These are phyloP conservation scores for Candida sanyaensis DNA, from an alignment of 1,139 yeast species.

Conservation along the genomic window DNA sequence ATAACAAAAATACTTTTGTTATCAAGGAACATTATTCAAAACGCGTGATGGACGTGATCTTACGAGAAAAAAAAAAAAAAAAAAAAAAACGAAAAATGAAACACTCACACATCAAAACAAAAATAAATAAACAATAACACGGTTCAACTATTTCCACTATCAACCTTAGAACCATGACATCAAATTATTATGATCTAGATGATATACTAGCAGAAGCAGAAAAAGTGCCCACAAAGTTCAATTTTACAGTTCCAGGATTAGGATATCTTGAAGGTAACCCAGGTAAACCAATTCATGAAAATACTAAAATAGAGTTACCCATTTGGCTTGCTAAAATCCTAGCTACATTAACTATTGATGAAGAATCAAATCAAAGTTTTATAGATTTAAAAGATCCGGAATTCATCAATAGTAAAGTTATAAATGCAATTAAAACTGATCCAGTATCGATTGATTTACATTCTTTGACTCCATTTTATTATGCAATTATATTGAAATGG, in stretches of 20 bases:
- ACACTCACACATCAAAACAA: neutral
- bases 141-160: neutral
- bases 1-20: too few species aligned
- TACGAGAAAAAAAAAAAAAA: neutral
- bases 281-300: constrained; percentile 61
- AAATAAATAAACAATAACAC: neutral
- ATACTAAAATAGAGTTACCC: constrained; percentile 77
- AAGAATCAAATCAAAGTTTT: constrained; percentile 50
- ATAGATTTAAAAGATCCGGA: constrained; percentile 72
- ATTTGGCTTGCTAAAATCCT: constrained; percentile 85
- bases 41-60: neutral
- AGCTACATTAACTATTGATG: constrained; percentile 45
- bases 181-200: constrained; percentile 73
- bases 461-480: constrained; percentile 65
- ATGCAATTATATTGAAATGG: constrained; percentile 74
- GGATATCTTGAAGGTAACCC: constrained; percentile 89
- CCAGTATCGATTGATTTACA: constrained; percentile 70
- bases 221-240: constrained; percentile 78
- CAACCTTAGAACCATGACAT: neutral
- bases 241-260: constrained; percentile 76
- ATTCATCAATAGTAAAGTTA: constrained; percentile 58
- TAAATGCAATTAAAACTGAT: constrained; percentile 82
- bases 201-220: constrained; percentile 78
- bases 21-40: neutral
- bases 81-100: too few species aligned